Evolutionary conservation across 2,329 filamentous ascomycete species (phyloP).

Genomic region (Fusarium equiseti): DNA sequence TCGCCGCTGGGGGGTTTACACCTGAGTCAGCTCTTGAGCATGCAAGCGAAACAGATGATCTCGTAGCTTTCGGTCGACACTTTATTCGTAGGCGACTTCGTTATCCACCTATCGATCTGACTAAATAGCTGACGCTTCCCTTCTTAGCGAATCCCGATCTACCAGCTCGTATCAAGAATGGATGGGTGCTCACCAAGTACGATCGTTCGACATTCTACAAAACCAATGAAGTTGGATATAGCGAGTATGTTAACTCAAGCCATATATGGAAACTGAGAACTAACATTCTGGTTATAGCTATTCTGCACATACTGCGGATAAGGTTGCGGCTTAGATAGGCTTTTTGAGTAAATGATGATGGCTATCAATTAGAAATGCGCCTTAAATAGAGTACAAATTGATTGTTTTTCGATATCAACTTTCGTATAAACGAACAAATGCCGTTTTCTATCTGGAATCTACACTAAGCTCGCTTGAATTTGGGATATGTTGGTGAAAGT

Average conservation of each 20-base stretch:
- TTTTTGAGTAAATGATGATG: not conserved
- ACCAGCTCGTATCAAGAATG: conserved; percentile 30
- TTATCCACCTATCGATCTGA: accelerated
- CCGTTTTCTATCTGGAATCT: too few relatives aligned
- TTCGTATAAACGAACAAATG: not conserved
- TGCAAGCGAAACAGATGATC: conserved; percentile 49
- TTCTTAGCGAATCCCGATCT: conserved; percentile 36
- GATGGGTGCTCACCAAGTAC: conserved; percentile 35
- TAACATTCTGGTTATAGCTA: conserved; percentile 1
- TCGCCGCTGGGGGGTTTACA: conserved; percentile 52
- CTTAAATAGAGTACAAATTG: not conserved
- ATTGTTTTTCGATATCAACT: not conserved
- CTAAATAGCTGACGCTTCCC: not conserved
- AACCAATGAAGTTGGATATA: conserved; percentile 28
- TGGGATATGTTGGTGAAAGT: not conserved
- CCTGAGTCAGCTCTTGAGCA: conserved; percentile 45
- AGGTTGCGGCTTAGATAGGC: not conserved
- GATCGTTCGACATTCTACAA: conserved; percentile 34
- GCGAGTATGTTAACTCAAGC: conserved; percentile 16
- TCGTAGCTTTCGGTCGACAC: conserved; percentile 50
- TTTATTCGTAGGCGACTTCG: conserved; percentile 39
- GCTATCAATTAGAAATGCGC: not conserved
- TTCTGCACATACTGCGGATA: conserved; percentile 7
- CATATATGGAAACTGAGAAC: not conserved
- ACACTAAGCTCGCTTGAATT: too few relatives aligned